phyloP scores from a whole-genome alignment of 495 filamentous ascomycete species.

The Xylaria bambusicola region DNA sequence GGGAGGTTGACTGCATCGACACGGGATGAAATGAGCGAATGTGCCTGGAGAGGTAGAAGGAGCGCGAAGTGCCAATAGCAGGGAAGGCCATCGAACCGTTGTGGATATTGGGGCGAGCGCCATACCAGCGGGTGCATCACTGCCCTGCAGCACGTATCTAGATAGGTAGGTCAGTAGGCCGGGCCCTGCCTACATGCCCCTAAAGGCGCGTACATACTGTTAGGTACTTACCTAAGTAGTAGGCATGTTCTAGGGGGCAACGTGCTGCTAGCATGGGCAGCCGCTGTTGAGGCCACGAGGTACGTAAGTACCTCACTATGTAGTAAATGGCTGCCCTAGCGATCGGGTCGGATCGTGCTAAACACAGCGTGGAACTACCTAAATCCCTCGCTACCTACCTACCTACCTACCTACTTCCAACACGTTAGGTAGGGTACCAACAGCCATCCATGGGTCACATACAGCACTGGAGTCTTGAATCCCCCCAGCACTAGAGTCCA shows the following conservation, averaged over 20 bases:
- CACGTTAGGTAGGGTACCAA: too few species aligned
- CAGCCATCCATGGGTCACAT: too few species aligned
- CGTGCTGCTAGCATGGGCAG: too few species aligned
- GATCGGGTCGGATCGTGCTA: too few species aligned
- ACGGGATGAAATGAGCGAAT: constrained; percentile 21
- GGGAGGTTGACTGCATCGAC: constrained; percentile 30
- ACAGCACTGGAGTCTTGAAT: too few species aligned
- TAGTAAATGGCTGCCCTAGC: not conserved
- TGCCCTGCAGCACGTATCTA: constrained; percentile 17
- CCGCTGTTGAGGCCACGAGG: not conserved
- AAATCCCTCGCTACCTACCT: too few species aligned
- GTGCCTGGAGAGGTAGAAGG: constrained; percentile 19
- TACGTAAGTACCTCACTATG: not conserved
- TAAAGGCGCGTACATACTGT: not conserved
- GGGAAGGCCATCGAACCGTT: constrained; percentile 10
- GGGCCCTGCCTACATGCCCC: not conserved
- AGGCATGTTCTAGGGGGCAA: too few species aligned
- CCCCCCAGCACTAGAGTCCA: too few species aligned
- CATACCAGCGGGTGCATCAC: constrained; percentile 18
- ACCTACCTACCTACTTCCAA: not conserved
- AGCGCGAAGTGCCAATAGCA: constrained; percentile 21
- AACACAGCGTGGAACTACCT: too few species aligned
- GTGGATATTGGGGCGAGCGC: constrained; percentile 19
- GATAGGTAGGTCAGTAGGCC: not conserved
- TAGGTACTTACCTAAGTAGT: too few species aligned